Percentiles rank a stretch among this genome's conserved stretches.
Conservation (phyloP, 331 rosid genomes). For the Rhamnella rubrinervis region DNA sequence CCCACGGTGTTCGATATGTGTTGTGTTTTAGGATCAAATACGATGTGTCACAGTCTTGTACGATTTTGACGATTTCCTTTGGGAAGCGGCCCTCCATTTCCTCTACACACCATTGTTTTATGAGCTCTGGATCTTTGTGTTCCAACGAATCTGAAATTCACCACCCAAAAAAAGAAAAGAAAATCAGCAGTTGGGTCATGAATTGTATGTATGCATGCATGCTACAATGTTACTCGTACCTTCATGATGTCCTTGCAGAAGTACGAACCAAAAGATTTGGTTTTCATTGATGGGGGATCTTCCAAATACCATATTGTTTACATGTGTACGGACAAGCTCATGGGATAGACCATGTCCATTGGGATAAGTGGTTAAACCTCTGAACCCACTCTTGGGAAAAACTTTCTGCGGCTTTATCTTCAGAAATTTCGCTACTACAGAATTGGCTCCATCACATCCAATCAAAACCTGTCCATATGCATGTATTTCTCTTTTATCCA, state of each 20-base stretch:
- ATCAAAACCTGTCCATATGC: slow-evolving; percentile 33
- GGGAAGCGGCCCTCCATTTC: slow-evolving; percentile 34
- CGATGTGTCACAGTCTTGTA: slow-evolving; percentile 20
- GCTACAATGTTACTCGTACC: background rate
- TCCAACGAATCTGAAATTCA: slow-evolving; percentile 30
- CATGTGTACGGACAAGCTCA: slow-evolving; percentile 30
- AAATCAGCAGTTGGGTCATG: background rate
- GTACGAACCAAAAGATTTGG: slow-evolving; percentile 50
- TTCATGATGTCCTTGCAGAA: background rate
- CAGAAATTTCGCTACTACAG: slow-evolving; percentile 35
- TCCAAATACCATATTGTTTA: slow-evolving; percentile 34
- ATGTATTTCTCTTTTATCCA: background rate
- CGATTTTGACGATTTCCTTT: slow-evolving; percentile 24
- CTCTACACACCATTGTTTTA: slow-evolving; percentile 31
- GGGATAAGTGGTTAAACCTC: slow-evolving; percentile 52
- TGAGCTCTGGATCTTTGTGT: slow-evolving; percentile 28
- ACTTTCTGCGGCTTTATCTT: slow-evolving; percentile 21
- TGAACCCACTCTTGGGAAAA: slow-evolving; percentile 28
- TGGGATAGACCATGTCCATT: slow-evolving; percentile 31
- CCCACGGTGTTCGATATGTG: slow-evolving; percentile 47
- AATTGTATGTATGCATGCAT: no score
- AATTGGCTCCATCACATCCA: slow-evolving; percentile 66
- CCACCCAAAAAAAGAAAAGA: background rate
- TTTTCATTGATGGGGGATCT: slow-evolving; percentile 30
- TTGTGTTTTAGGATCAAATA: slow-evolving; percentile 36